A percentile compares a stretch with the other conserved stretches of the same genome.
phyloP scores from a whole-genome alignment of 352 stramenopile species.

The Globisporangium ultimum region DNA sequence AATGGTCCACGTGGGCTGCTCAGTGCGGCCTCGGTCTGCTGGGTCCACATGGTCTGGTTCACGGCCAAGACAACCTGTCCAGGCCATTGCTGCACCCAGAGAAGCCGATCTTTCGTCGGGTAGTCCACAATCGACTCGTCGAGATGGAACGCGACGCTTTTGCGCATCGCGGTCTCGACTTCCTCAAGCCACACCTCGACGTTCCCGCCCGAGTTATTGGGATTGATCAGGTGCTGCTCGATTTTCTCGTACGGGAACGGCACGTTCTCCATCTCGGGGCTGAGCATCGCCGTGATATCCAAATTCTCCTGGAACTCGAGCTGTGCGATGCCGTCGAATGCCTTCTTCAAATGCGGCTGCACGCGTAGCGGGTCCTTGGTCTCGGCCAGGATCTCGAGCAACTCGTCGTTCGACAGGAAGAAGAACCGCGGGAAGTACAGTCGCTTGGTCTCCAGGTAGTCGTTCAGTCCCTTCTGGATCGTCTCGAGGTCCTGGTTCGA shows the following conservation, averaged over 20 bases:
- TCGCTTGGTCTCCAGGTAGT: constrained; percentile 91
- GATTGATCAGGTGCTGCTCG: constrained; percentile 90
- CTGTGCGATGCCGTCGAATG: constrained; percentile 91
- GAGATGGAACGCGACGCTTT: constrained; percentile 75
- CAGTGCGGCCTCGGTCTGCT: constrained; percentile 75
- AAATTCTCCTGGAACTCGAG: constrained; percentile 92
- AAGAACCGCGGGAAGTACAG: constrained; percentile 92
- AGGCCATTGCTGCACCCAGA: constrained; percentile 92
- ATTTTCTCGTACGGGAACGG: constrained; percentile 88
- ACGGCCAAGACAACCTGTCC: constrained; percentile 91
- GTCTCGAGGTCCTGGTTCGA: constrained; percentile 92
- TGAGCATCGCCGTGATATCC: constrained; percentile 91
- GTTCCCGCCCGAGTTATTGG: constrained; percentile 91
- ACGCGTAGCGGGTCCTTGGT: constrained; percentile 93
- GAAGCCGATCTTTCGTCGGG: constrained; percentile 77
- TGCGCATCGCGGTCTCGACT: constrained; percentile 86
- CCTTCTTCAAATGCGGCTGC: constrained; percentile 94
- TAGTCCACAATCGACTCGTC: constrained; percentile 87
- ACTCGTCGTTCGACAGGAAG: constrained; percentile 91
- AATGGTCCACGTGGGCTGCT: constrained; percentile 28
- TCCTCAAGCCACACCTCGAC: constrained; percentile 90
- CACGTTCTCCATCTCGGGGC: constrained; percentile 86
- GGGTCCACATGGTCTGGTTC: constrained; percentile 92
- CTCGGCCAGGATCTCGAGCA: constrained; percentile 91
- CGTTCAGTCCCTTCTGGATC: constrained; percentile 92